Conservation (phyloP, 2,329 filamentous ascomycete genomes). For the Sarocladiaceae sp. region DNA sequence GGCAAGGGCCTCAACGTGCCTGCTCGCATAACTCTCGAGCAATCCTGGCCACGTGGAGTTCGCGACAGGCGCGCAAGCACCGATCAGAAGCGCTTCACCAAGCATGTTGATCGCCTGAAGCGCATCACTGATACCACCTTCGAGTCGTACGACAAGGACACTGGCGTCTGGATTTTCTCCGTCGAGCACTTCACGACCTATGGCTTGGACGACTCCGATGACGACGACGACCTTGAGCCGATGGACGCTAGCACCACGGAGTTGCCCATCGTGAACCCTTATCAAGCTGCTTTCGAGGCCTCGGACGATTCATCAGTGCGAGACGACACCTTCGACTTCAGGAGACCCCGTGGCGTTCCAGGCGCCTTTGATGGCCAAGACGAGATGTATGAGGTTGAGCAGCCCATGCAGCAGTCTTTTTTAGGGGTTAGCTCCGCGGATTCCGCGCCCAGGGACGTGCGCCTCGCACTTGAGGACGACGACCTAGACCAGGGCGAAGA, state of each 20-base stretch:
- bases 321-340: slow-evolving; percentile 57
- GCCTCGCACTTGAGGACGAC: slow-evolving; percentile 60
- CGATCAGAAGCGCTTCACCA: slow-evolving; percentile 64
- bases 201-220: slow-evolving; percentile 75
- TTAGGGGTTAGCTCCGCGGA: slow-evolving; percentile 88
- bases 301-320: slow-evolving; percentile 30
- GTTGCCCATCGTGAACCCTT: slow-evolving; percentile 17
- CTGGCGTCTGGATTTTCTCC: slow-evolving; percentile 83
- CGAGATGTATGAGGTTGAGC: slow-evolving; percentile 51
- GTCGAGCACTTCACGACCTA: slow-evolving; percentile 99
- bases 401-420: slow-evolving; percentile 69
- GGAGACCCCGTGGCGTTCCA: slow-evolving; percentile 54
- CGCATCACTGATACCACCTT: slow-evolving; percentile 78
- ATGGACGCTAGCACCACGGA: slow-evolving; percentile 23
- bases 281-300: slow-evolving; percentile 17
- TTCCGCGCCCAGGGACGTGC: slow-evolving; percentile 61
- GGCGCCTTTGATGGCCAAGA: slow-evolving; percentile 72
- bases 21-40: slow-evolving; percentile 79
- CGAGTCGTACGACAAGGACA: slow-evolving; percentile 71
- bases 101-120: slow-evolving; percentile 79
- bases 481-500: slow-evolving; percentile 60
- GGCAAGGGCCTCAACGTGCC: slow-evolving; percentile 92
- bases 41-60: slow-evolving; percentile 78
- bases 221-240: slow-evolving; percentile 48
- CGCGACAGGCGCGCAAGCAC: slow-evolving; percentile 50